Evolutionary conservation across 1,284 basidiomycete genomes (phyloP), one percentile per base, ranked within the genome.

Genomic region (Microbotryomycetes sp.): DNA sequence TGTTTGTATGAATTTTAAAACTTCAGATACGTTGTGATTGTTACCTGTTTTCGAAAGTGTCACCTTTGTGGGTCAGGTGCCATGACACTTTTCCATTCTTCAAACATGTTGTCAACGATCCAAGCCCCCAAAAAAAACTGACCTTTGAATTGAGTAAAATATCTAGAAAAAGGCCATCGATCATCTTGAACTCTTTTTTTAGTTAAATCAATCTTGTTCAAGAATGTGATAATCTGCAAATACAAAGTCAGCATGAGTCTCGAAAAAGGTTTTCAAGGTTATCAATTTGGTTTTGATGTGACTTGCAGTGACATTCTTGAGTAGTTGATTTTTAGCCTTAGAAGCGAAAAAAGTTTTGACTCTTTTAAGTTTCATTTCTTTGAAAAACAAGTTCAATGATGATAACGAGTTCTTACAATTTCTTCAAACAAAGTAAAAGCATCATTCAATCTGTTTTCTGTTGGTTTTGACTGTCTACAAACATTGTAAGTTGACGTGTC

Each of bases 361-460:
- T n/a, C n/a, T n/a, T n/a, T n/a, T n/a, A n/a, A 42, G 9, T 19
- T 19, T 19, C 36, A 9, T 42, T 19, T 9, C 36, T 42, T 4
- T 42, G 12, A 23, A 25, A 47, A 36, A 15, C 28, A n/a, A n/a
- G n/a, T n/a, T n/a, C n/a, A n/a, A n/a, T n/a, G n/a, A n/a, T n/a
- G n/a, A n/a, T n/a, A n/a, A n/a, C n/a, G n/a, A n/a, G n/a, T n/a
- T n/a, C n/a, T n/a, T n/a, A 56, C 55, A 14, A 60, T 51, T n/a
- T 60, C 59, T 31, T 51, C 46, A 36, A 60, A 60, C 16, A 60
- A 48, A n/a, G 46, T 23, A 2, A 60, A 36, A 22, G 54, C 59
- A 22, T 60, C 59, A 23, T 26, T 25, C 16, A 60, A n/a, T 7
- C 59, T 53, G 54, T 60, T 60, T 22, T 25, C 22, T 5, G 32